phyloP scores from a whole-genome alignment of 2,329 filamentous ascomycete genomes.

The Malbranchea zuffiana region DNA sequence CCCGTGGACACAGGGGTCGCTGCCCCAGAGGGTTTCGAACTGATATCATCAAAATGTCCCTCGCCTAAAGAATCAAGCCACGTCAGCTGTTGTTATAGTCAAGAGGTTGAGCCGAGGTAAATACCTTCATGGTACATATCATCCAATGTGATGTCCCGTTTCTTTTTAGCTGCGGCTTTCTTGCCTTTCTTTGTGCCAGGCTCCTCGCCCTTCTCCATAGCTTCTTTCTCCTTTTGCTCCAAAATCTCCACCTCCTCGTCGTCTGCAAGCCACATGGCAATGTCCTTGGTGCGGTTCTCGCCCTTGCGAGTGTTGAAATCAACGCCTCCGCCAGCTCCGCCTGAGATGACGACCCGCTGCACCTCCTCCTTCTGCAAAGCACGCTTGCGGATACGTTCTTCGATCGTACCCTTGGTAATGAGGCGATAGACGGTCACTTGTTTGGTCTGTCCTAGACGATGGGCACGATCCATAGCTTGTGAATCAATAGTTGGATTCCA shows the following conservation, averaged over 20 bases:
- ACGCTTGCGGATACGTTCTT: slow-evolving; percentile 94
- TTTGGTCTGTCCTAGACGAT: slow-evolving; percentile 88
- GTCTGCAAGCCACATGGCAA: slow-evolving; percentile 96
- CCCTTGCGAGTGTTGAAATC: slow-evolving; percentile 90
- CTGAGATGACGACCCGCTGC: slow-evolving; percentile 90
- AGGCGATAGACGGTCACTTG: slow-evolving; percentile 97
- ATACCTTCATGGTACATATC: slow-evolving; percentile 99
- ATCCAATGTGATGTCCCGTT: slow-evolving; percentile 59
- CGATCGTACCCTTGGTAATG: slow-evolving; percentile 92
- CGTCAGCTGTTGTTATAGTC: slow-evolving; percentile 9
- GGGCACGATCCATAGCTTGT: slow-evolving; percentile 96
- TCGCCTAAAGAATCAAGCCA: slow-evolving; percentile 53
- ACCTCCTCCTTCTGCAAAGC: slow-evolving; percentile 98
- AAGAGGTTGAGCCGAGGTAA: slow-evolving; percentile 27
- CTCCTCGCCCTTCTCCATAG: slow-evolving; percentile 53
- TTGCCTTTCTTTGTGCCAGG: slow-evolving; percentile 43
- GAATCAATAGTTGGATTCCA: slow-evolving; percentile 99
- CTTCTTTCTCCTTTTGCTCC: slow-evolving; percentile 80
- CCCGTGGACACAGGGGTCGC: slow-evolving; percentile 64
- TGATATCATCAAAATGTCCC: slow-evolving; percentile 84
- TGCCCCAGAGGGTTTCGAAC: slow-evolving; percentile 70
- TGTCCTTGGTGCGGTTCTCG: slow-evolving; percentile 94
- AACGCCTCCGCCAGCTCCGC: slow-evolving; percentile 68
- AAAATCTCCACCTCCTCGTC: slow-evolving; percentile 93
- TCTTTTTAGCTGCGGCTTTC: slow-evolving; percentile 50